phyloP scores from a whole-genome alignment of 345 rosid species.

The Hibiscus tridactylites region DNA sequence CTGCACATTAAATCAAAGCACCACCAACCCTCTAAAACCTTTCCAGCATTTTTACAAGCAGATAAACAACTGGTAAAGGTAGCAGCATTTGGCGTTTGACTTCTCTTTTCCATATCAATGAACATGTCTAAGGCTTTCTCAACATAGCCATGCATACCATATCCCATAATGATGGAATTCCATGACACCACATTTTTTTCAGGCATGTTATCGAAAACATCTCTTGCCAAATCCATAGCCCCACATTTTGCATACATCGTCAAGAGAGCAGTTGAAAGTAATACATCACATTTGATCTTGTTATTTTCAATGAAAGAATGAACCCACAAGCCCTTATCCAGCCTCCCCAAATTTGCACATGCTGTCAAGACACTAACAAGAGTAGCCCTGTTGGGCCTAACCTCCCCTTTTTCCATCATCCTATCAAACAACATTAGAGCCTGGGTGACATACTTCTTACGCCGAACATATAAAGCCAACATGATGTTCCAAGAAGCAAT shows the following conservation, averaged over 20 bases:
- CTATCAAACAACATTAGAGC: neutral
- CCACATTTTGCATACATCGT: neutral
- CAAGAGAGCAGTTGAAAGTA: neutral
- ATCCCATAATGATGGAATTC: neutral
- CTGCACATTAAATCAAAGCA: slow-evolving; percentile 42
- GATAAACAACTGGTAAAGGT: slow-evolving; percentile 50
- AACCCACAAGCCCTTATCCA: neutral
- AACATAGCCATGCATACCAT: slow-evolving; percentile 6
- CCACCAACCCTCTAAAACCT: slow-evolving; percentile 70
- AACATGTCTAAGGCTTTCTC: slow-evolving; percentile 47
- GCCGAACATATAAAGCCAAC: neutral
- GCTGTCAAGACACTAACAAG: neutral
- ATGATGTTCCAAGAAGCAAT: neutral
- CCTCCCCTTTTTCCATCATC: neutral
- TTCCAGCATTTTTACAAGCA: slow-evolving; percentile 41
- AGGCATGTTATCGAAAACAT: neutral
- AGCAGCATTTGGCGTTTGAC: slow-evolving; percentile 33
- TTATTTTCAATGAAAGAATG: neutral
- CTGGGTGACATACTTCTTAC: neutral
- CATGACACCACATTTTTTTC: neutral
- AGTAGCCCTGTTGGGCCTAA: neutral
- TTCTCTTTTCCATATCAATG: slow-evolving; percentile 40
- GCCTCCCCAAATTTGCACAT: neutral
- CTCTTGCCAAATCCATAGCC: neutral
- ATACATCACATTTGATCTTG: neutral